phyloP scores from a whole-genome alignment of 495 filamentous ascomycete genomes.

The Penicillium maclennaniae region DNA sequence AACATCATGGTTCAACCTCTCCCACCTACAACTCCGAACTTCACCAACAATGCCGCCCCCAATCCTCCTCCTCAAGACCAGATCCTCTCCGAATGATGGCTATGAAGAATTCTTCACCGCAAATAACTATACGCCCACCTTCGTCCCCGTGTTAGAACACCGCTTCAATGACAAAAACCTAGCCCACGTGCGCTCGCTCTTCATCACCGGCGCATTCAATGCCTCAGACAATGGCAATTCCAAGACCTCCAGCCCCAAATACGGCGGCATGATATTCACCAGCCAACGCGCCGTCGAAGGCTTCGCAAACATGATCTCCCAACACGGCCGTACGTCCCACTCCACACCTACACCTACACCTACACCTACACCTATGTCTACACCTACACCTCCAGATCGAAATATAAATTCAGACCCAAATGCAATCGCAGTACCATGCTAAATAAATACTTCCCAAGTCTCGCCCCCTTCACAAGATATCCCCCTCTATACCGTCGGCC shows the following conservation, averaged over 20 bases:
- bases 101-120: slow-evolving; percentile 72
- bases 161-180: slow-evolving; percentile 50
- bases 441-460: not conserved
- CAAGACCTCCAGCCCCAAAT: slow-evolving; percentile 30
- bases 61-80: slow-evolving; percentile 83
- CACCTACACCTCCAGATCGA: slow-evolving; percentile 8
- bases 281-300: slow-evolving; percentile 92
- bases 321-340: slow-evolving; percentile 28
- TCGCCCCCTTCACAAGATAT: slow-evolving; percentile 35
- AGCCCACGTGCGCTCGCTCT: slow-evolving; percentile 35
- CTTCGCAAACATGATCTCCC: slow-evolving; percentile 63
- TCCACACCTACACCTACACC: not conserved
- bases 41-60: slow-evolving; percentile 17
- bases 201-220: slow-evolving; percentile 32
- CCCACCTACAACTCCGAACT: not conserved
- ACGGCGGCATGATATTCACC: slow-evolving; percentile 88
- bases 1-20: slow-evolving; percentile 2
- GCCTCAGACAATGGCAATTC: not conserved
- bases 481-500: slow-evolving; percentile 84
- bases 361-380: not conserved
- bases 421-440: too few relatives aligned
- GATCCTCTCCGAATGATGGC: slow-evolving; percentile 69
- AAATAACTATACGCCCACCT: slow-evolving; percentile 50
- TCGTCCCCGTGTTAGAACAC: slow-evolving; percentile 84
- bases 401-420: not conserved